Percentiles rank a stretch among this genome's conserved stretches.
These are phyloP conservation scores for Candida sakaeoensis DNA, from an alignment of 805 yeast genomes.

Conservation along the genomic window DNA sequence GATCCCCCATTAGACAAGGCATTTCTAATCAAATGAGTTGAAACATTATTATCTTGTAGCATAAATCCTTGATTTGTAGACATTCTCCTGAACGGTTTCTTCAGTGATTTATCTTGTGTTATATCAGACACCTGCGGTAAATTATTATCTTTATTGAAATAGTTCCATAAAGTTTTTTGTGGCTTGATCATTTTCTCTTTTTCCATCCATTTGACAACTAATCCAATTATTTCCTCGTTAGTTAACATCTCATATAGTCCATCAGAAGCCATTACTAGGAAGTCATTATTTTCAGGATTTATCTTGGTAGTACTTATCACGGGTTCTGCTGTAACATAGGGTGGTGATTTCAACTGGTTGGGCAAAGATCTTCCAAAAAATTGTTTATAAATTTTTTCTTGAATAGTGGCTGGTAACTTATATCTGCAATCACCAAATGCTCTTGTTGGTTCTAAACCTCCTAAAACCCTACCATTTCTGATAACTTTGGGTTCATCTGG, in stretches of 20 bases:
- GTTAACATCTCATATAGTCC: conserved; percentile 90
- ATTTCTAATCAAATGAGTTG: conserved; percentile 90
- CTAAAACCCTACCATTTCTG: conserved; percentile 84
- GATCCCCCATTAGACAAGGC: conserved; percentile 87
- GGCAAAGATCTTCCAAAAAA: conserved; percentile 82
- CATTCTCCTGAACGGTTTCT: conserved; percentile 70
- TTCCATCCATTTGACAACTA: conserved; percentile 93
- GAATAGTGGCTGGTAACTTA: conserved; percentile 76
- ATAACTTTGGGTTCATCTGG: conserved; percentile 86
- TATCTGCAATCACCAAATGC: conserved; percentile 97
- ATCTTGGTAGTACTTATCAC: conserved; percentile 80
- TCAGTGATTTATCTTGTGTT: conserved; percentile 55
- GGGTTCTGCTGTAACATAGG: conserved; percentile 97
- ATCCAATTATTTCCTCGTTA: conserved; percentile 87
- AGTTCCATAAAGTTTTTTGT: conserved; percentile 43
- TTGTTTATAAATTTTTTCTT: conserved; percentile 65
- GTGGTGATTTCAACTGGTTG: conserved; percentile 76
- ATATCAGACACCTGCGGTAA: conserved; percentile 64
- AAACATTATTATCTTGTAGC: conserved; percentile 80
- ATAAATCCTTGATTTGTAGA: conserved; percentile 43
- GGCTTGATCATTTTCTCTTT: conserved; percentile 59
- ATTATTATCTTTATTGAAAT: conserved; percentile 33
- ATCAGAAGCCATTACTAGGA: conserved; percentile 89
- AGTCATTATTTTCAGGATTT: conserved; percentile 68
- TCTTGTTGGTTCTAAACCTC: conserved; percentile 90